A percentile compares a stretch with the other conserved stretches of the same genome.
Evolutionary conservation across 148 eudicot genomes (phyloP).

Genomic region (Rheum nobile): DNA sequence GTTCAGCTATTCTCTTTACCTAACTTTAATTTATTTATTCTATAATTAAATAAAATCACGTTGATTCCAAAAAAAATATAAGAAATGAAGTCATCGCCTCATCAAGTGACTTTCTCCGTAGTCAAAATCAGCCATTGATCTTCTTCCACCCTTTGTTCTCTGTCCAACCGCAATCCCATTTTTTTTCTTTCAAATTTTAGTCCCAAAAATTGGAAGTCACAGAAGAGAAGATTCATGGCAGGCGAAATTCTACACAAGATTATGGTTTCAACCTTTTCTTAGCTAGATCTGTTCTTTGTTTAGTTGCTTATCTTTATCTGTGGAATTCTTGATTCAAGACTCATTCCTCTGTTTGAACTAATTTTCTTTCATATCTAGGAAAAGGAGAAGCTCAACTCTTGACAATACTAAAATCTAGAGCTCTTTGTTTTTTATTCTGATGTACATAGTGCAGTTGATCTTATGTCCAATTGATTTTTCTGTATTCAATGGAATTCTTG

Average conservation of each 20-base stretch:
- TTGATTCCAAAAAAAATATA: no score
- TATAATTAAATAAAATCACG: no score
- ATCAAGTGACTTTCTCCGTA: neutral
- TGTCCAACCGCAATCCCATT: neutral
- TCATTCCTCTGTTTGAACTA: neutral
- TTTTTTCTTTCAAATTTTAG: neutral
- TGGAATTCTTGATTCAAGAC: neutral
- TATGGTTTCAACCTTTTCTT: neutral
- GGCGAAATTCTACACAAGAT: neutral
- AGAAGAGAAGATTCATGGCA: conserved; percentile 1
- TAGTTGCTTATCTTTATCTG: neutral
- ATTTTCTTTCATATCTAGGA: neutral
- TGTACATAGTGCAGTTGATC: no score
- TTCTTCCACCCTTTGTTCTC: neutral
- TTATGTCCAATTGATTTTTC: no score
- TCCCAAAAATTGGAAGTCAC: neutral
- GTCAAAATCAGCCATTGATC: neutral
- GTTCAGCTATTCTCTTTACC: no score
- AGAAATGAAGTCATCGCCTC: neutral
- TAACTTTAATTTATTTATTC: no score
- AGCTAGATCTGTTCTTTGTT: neutral
- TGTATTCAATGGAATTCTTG: no score
- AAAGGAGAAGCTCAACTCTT: neutral
- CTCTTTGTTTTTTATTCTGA: no score
- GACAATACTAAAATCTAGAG: no score